Evolutionary conservation across 345 rosid species (phyloP), one percentile per base, ranked within the genome.

Genomic region (Rhodamnia rubescens): DNA sequence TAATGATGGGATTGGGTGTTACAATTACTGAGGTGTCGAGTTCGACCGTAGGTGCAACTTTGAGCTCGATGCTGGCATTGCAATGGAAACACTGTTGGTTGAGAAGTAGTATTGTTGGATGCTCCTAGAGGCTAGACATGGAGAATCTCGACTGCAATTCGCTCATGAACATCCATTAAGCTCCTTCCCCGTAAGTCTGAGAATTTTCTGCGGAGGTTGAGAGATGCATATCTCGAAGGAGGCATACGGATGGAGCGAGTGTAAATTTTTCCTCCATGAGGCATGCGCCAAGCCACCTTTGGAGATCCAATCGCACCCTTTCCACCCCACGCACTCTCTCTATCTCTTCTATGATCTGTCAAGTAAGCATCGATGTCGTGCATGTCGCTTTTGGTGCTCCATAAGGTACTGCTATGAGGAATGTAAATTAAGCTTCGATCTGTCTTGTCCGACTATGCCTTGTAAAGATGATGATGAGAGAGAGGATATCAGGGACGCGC

Each of bases 371-470:
- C n/a, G n/a, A n/a, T n/a, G n/a, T n/a, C n/a, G n/a, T n/a, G n/a
- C n/a, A n/a, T n/a, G n/a, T n/a, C n/a, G n/a, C n/a, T n/a, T n/a
- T n/a, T n/a, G 42, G 42, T 40, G n/a, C n/a, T 40, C 42, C 42
- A 40, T 49, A 44, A 12, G 14, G 15, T 36, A 75, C 50, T 13
- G 82, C 50, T 75, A 50, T 5, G 26, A 32, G 12, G 32, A 59
- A n/a, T 59, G 69, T 36, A 0, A n/a, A 59, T 59, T n/a, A 0
- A 0, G 0, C 36, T 59, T 59, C 3, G 0, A 12, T 59, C 32
- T n/a, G 36, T 59, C 18, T n/a, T 59, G 69, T 5, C 10, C 29
- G 14, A 57, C 61, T 5, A 26, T 57, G 61, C 61, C 61, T 57
- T 2, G 61, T 57, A 14, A 57, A 0, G 42, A 40, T 40, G 61